Evolutionary conservation across 257 asterid species (phyloP).

Genomic region (Fraxinus americana): DNA sequence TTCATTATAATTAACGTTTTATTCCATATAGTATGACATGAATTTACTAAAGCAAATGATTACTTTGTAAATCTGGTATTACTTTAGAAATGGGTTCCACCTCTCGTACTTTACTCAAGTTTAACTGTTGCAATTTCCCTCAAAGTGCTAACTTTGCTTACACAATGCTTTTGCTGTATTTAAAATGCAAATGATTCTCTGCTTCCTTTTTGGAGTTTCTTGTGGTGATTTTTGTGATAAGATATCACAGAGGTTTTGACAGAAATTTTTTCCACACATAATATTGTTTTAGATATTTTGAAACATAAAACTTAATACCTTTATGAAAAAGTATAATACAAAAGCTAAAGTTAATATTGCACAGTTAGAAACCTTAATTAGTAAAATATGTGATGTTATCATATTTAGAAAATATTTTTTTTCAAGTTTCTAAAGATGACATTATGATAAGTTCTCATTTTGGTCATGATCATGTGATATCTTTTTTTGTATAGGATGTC

Average conservation of each 20-base stretch:
- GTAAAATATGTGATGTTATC: neutral
- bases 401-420: neutral
- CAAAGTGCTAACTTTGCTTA: neutral
- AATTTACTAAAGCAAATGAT: neutral
- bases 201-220: slow-evolving; percentile 1
- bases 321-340: neutral
- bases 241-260: neutral
- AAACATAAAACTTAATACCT: neutral
- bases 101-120: neutral
- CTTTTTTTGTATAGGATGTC: neutral
- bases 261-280: neutral
- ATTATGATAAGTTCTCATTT: neutral
- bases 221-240: neutral
- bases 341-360: neutral
- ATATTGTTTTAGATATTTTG: neutral
- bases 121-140: neutral
- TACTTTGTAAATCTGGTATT: neutral
- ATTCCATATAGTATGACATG: neutral
- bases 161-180: neutral
- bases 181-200: neutral
- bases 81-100: neutral
- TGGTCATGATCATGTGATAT: neutral
- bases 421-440: neutral
- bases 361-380: neutral
- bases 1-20: neutral